phyloP scores from a whole-genome alignment of 257 asterid species.

The Solanum ossicruentum region DNA sequence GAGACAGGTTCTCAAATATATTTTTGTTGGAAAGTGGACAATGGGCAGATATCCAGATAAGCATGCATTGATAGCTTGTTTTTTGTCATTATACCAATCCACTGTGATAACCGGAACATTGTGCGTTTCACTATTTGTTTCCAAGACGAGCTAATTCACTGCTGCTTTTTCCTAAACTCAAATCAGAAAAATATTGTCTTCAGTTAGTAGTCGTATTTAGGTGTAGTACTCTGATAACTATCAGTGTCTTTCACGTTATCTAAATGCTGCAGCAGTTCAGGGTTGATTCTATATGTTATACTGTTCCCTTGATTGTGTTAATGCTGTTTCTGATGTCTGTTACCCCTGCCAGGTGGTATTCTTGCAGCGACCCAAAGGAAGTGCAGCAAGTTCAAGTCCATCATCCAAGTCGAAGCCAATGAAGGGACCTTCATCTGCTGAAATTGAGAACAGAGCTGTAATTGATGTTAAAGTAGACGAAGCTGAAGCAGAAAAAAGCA shows the following conservation, averaged over 20 bases:
- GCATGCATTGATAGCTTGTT: background rate
- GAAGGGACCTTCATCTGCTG: constrained; percentile 41
- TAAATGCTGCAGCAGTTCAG: background rate
- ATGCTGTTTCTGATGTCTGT: constrained; percentile 9
- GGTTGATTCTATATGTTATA: background rate
- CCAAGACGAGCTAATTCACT: background rate
- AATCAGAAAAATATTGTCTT: background rate
- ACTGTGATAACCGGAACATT: background rate
- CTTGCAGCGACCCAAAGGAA: constrained; percentile 50
- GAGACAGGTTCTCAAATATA: background rate
- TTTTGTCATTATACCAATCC: background rate
- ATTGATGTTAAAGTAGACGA: constrained; percentile 57
- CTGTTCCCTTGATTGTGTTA: background rate
- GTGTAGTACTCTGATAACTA: background rate
- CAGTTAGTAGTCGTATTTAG: background rate
- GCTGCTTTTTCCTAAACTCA: background rate
- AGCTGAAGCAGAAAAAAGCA: constrained; percentile 45
- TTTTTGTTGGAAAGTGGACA: background rate
- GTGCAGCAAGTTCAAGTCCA: constrained; percentile 26
- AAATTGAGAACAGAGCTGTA: constrained; percentile 39
- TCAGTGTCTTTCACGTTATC: background rate
- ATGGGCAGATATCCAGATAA: background rate
- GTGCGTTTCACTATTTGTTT: background rate
- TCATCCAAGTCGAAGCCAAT: constrained; percentile 43
- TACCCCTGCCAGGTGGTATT: constrained; percentile 57